A percentile compares a stretch with the other conserved stretches of the same genome.
Conservation (phyloP, 202 grass and related monocot genomes). For the Bolboschoenoplectus hybrid region DNA sequence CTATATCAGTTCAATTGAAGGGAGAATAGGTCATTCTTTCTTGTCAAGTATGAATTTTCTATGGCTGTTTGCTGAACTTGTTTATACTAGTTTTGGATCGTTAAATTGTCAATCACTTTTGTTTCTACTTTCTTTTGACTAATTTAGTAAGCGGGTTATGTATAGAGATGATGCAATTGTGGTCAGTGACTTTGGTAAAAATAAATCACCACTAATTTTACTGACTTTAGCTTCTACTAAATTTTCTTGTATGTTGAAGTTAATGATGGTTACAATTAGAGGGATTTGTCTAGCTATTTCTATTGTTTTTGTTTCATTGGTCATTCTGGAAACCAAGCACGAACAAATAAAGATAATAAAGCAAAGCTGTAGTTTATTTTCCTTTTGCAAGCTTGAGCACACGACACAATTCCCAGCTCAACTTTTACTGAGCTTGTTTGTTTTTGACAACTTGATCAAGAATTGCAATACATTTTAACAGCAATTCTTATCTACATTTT, state of each 20-base stretch:
- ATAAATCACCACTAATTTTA: neutral
- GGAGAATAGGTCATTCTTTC: neutral
- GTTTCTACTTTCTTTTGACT: neutral
- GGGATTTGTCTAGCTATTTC: neutral
- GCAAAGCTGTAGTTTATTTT: neutral
- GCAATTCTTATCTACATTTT: neutral
- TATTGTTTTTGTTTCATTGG: neutral
- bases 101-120: neutral
- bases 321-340: neutral
- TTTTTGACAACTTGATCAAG: conserved; percentile 11
- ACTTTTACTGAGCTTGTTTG: neutral
- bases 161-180: neutral
- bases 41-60: conserved; percentile 17
- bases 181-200: neutral
- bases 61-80: conserved; percentile 1
- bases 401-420: neutral
- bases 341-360: conserved; percentile 11
- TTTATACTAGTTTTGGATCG: conserved; percentile 8
- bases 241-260: neutral
- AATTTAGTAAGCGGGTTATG: neutral
- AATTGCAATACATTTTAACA: neutral
- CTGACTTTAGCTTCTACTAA: neutral
- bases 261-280: neutral
- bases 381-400: neutral
- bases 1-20: neutral